A percentile compares a stretch with the other conserved stretches of the same genome.
Evolutionary conservation across 306 rosid genomes (phyloP).

Genomic region (Quercus wislizeni): DNA sequence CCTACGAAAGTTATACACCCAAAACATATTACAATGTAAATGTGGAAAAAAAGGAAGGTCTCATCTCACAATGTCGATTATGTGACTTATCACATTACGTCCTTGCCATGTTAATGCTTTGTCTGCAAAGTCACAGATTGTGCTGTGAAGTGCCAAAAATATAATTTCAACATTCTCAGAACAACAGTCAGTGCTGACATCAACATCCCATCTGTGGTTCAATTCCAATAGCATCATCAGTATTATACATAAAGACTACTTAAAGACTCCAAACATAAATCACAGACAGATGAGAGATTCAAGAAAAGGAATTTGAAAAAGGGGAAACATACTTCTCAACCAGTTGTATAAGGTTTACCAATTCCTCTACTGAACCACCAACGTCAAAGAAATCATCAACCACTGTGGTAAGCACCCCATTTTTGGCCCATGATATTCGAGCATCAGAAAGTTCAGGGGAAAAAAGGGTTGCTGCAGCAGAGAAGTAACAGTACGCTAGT

Average conservation of each 20-base stretch:
- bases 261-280: neutral
- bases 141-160: slow-evolving; percentile 55
- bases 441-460: slow-evolving; percentile 69
- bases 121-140: slow-evolving; percentile 64
- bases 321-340: slow-evolving; percentile 57
- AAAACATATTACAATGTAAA: slow-evolving; percentile 1
- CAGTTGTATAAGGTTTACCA: slow-evolving; percentile 61
- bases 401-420: slow-evolving; percentile 72
- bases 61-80: slow-evolving; percentile 62
- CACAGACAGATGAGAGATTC: neutral
- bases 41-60: slow-evolving; percentile 17
- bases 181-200: slow-evolving; percentile 44
- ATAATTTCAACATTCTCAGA: slow-evolving; percentile 71
- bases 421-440: slow-evolving; percentile 82
- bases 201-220: slow-evolving; percentile 77
- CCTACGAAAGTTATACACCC: neutral
- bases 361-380: slow-evolving; percentile 73
- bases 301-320: slow-evolving; percentile 4
- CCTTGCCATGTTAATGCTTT: slow-evolving; percentile 57
- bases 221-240: slow-evolving; percentile 12
- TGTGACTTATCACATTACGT: slow-evolving; percentile 42
- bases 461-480: slow-evolving; percentile 61
- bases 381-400: slow-evolving; percentile 90
- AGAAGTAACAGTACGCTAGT: slow-evolving; percentile 69
- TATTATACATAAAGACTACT: neutral